Conservation (phyloP, 1,139 yeast species). For the Geotrichum histeridarum region DNA sequence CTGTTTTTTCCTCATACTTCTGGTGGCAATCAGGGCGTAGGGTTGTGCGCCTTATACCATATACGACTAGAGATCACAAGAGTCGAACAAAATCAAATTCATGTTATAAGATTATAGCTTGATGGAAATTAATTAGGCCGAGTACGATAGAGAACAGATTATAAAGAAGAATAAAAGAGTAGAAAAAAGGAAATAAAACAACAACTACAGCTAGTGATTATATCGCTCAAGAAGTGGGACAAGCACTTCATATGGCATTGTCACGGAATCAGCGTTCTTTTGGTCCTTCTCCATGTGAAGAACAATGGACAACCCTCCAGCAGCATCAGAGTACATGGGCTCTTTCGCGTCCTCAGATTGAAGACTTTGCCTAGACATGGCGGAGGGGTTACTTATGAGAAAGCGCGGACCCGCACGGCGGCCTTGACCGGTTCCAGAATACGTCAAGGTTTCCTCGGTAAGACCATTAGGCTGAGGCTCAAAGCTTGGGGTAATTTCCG, state of each 20-base stretch:
- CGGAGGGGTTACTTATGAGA: constrained; percentile 28
- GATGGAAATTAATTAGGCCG: not conserved
- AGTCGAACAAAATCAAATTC: not conserved
- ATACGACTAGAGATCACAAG: too few relatives aligned
- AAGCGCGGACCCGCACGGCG: constrained; percentile 25
- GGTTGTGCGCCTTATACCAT: too few relatives aligned
- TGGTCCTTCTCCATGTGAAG: constrained; percentile 67
- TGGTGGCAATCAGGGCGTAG: too few relatives aligned
- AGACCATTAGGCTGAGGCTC: constrained; percentile 1
- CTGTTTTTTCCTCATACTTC: not conserved
- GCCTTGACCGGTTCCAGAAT: constrained; percentile 20
- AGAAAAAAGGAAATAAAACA: not conserved
- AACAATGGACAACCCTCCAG: constrained; percentile 60
- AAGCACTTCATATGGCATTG: constrained; percentile 61
- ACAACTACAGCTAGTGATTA: not conserved
- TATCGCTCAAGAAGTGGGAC: constrained; percentile 49
- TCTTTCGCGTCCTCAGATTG: constrained; percentile 41
- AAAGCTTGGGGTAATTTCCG: constrained; percentile 8
- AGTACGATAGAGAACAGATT: not conserved
- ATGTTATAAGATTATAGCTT: not conserved
- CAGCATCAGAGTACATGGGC: constrained; percentile 37
- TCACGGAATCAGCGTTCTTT: constrained; percentile 47
- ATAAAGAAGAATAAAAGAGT: not conserved
- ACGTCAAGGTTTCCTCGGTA: not conserved
- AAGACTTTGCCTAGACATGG: constrained; percentile 24